Conservation (phyloP, 169 alveolate genomes). For the Cryptosporidium viatorum region DNA sequence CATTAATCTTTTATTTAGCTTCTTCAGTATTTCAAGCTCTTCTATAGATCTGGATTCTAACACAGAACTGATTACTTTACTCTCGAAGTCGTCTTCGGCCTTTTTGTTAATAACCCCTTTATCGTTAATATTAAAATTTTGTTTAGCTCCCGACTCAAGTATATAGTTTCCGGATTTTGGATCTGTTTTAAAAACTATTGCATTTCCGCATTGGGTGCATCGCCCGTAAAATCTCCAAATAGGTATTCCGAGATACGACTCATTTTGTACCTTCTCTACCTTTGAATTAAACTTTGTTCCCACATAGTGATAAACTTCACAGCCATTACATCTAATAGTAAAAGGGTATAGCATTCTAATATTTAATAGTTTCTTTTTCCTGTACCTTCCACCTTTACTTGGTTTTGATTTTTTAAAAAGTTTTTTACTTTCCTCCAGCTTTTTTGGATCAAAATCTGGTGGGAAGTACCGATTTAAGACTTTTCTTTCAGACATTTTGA, state of each 20-base stretch:
- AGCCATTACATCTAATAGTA: constrained; percentile 94
- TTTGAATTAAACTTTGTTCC: constrained; percentile 98
- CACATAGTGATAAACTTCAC: constrained; percentile 95
- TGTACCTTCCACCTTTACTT: constrained; percentile 75
- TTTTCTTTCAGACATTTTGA: constrained; percentile 96
- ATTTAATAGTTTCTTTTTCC: constrained; percentile 87
- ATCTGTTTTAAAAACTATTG: constrained; percentile 94
- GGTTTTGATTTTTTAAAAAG: constrained; percentile 83
- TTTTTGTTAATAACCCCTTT: background rate
- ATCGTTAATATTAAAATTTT: constrained; percentile 81
- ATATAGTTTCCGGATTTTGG: constrained; percentile 91
- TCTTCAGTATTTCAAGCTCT: constrained; percentile 35
- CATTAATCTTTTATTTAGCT: constrained; percentile 54
- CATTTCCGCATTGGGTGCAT: constrained; percentile 96
- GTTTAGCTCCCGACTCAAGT: constrained; percentile 91
- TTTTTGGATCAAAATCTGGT: constrained; percentile 99
- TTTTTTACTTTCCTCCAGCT: constrained; percentile 88
- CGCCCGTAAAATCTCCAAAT: constrained; percentile 97
- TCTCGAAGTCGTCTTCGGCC: background rate
- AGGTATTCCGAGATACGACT: constrained; percentile 95
- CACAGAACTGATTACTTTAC: background rate
- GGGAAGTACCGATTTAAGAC: constrained; percentile 98
- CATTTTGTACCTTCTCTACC: constrained; percentile 93
- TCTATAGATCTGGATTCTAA: constrained; percentile 17
- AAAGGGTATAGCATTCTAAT: constrained; percentile 99